phyloP scores from a whole-genome alignment of 2,329 filamentous ascomycete species.

The Clonostachys sp. region DNA sequence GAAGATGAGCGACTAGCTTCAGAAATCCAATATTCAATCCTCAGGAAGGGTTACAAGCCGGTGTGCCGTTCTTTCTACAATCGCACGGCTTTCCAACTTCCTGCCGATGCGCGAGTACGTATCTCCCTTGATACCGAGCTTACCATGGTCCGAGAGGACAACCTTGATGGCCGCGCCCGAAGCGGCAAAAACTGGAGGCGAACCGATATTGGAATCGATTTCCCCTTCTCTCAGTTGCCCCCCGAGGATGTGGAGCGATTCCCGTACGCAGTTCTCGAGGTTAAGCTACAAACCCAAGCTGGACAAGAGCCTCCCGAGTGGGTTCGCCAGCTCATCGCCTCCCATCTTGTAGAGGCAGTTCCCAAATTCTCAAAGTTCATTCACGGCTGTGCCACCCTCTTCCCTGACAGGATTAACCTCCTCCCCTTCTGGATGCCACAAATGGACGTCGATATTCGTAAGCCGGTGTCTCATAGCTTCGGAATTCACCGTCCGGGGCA shows the following conservation, averaged over 20 bases:
- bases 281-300: conserved; percentile 94
- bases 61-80: conserved; percentile 97
- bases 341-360: conserved; percentile 95
- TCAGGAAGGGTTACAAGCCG: conserved; percentile 81
- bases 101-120: conserved; percentile 90
- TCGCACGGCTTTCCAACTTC: conserved; percentile 94
- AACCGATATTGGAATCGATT: conserved; percentile 97
- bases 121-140: conserved; percentile 96
- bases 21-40: conserved; percentile 89
- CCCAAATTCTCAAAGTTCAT: conserved; percentile 99
- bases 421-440: conserved; percentile 97
- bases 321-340: conserved; percentile 89
- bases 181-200: conserved; percentile 90
- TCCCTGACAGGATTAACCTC: conserved; percentile 81
- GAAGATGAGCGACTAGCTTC: conserved; percentile 85
- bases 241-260: conserved; percentile 83
- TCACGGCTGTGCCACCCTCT: conserved; percentile 84
- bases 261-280: conserved; percentile 92
- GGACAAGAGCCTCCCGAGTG: conserved; percentile 94
- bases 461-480: conserved; percentile 82
- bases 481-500: conserved; percentile 80
- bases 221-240: conserved; percentile 84
- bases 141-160: conserved; percentile 93
- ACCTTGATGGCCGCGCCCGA: conserved; percentile 73
- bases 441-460: conserved; percentile 97